Evolutionary conservation across 768 basidiomycete species (phyloP).

Genomic region (Rhodosporidiobolus sp.): DNA sequence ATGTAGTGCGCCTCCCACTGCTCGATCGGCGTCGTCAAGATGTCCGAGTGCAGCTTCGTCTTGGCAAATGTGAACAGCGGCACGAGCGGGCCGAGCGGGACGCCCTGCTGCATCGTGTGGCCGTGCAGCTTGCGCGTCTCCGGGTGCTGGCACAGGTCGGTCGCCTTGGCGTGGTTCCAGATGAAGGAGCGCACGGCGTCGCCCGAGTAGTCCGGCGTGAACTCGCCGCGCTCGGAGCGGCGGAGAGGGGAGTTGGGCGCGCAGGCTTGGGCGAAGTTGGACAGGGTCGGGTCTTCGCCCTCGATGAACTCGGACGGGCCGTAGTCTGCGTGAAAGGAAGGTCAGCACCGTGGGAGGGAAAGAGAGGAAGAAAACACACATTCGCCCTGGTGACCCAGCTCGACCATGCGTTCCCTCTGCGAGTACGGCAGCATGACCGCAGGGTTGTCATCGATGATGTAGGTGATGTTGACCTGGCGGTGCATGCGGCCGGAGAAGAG

Average conservation of each 20-base stretch:
- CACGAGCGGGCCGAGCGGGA: slow-evolving; percentile 40
- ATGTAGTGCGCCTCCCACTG: slow-evolving; percentile 60
- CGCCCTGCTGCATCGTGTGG: slow-evolving; percentile 40
- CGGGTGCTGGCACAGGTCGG: slow-evolving; percentile 45
- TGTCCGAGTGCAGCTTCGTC: slow-evolving; percentile 76
- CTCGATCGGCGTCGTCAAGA: slow-evolving; percentile 91
- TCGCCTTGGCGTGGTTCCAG: slow-evolving; percentile 38
- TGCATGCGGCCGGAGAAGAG: slow-evolving; percentile 38
- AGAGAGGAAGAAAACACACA: slow-evolving; percentile 28
- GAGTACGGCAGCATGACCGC: slow-evolving; percentile 43
- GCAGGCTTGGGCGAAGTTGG: slow-evolving; percentile 45
- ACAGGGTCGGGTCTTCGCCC: slow-evolving; percentile 35
- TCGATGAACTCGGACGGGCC: slow-evolving; percentile 44
- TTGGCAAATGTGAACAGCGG: slow-evolving; percentile 83
- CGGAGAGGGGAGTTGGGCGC: slow-evolving; percentile 44
- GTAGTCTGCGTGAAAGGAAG: slow-evolving; percentile 28
- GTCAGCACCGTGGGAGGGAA: neutral
- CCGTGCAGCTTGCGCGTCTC: slow-evolving; percentile 43
- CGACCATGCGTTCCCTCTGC: slow-evolving; percentile 42
- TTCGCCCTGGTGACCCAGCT: slow-evolving; percentile 41
- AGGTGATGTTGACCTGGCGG: slow-evolving; percentile 41
- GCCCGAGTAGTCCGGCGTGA: slow-evolving; percentile 33
- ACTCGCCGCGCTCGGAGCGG: slow-evolving; percentile 41
- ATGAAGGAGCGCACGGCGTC: slow-evolving; percentile 42
- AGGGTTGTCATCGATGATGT: slow-evolving; percentile 45